A percentile compares a stretch with the other conserved stretches of the same genome.
Evolutionary conservation across 345 rosid genomes (phyloP).

Genomic region (Durio zibethinus): DNA sequence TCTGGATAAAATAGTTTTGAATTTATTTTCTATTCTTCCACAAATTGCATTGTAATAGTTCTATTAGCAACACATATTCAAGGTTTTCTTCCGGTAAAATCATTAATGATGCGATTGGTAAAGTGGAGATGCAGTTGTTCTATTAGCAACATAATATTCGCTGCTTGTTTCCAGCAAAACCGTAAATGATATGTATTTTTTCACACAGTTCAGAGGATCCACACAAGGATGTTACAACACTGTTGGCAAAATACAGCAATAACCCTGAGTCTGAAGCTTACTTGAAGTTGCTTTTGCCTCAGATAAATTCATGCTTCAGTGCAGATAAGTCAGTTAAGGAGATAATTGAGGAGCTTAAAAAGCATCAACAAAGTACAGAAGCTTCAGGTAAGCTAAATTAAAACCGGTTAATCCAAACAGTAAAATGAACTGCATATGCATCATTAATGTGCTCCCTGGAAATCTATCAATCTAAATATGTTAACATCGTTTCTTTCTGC

Average conservation of each 20-base stretch:
- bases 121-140: not conserved
- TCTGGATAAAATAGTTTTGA: not conserved
- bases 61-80: not conserved
- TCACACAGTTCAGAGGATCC: conserved; percentile 66
- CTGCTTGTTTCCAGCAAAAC: not conserved
- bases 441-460: not conserved
- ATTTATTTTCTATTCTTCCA: not conserved
- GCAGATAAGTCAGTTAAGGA: conserved; percentile 58
- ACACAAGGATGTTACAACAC: conserved; percentile 46
- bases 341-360: conserved; percentile 63
- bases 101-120: not conserved
- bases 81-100: not conserved
- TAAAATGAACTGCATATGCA: not conserved
- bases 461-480: not conserved
- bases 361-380: conserved; percentile 53
- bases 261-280: conserved; percentile 58
- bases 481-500: conserved; percentile 12
- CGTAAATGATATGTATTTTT: not conserved
- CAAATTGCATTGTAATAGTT: not conserved
- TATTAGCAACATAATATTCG: not conserved
- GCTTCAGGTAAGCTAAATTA: conserved; percentile 46
- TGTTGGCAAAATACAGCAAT: conserved; percentile 51
- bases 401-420: not conserved
- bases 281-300: conserved; percentile 65
- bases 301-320: conserved; percentile 60